These are phyloP conservation scores for Rhytidhysteron rufulum DNA, from an alignment of 2,329 filamentous ascomycete species.

Conservation along the genomic window DNA sequence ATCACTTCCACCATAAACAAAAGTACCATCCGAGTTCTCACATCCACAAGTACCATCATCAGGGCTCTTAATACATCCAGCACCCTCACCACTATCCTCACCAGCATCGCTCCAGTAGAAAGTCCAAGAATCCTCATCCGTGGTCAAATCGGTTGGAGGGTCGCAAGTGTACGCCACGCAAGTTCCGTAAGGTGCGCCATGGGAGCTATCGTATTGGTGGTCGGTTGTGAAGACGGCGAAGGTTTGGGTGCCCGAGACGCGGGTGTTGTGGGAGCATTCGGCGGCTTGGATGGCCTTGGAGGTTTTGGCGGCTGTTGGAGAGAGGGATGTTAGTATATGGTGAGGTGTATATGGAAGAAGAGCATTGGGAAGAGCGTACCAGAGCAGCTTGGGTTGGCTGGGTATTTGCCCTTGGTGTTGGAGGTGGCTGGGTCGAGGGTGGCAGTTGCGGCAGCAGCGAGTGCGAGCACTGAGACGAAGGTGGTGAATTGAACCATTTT, in stretches of 20 bases:
- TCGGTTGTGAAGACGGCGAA: constrained; percentile 43
- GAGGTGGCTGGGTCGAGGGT: constrained; percentile 35
- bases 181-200: constrained; percentile 48
- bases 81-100: too few relatives aligned
- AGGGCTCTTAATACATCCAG: too few relatives aligned
- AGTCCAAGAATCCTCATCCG: too few relatives aligned
- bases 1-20: too few relatives aligned
- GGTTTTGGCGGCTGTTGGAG: constrained; percentile 19
- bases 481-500: too few relatives aligned
- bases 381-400: constrained; percentile 21
- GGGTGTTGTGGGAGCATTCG: constrained; percentile 42
- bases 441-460: constrained; percentile 20
- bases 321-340: constrained; percentile 2
- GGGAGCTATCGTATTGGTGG: constrained; percentile 41
- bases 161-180: constrained; percentile 29
- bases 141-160: constrained; percentile 13
- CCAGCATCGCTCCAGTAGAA: too few relatives aligned
- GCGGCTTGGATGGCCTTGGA: constrained; percentile 40
- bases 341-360: too few relatives aligned
- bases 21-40: too few relatives aligned
- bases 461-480: constrained; percentile 9
- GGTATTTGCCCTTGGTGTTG: constrained; percentile 35
- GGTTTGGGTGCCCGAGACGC: constrained; percentile 32
- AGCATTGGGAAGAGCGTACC: constrained; percentile 8
- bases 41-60: too few relatives aligned